A percentile compares a stretch with the other conserved stretches of the same genome.
Conservation (phyloP, 176 grass and related monocot genomes). For the Paspalum vaginatum region DNA sequence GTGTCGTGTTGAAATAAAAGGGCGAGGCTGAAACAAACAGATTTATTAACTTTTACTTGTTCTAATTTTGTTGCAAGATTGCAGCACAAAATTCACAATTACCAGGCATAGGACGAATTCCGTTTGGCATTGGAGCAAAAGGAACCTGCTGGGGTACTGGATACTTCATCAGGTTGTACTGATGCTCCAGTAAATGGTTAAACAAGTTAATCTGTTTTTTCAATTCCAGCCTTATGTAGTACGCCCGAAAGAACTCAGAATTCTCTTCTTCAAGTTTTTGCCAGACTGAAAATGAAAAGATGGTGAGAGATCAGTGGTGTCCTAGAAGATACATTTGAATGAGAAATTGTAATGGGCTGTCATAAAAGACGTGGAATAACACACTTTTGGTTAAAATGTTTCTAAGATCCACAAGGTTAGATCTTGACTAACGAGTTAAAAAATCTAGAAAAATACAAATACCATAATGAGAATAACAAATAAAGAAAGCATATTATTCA, state of each 20-base stretch:
- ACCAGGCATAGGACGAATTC: conserved; percentile 89
- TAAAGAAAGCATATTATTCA: background rate
- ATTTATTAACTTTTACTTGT: conserved; percentile 31
- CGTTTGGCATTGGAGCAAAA: conserved; percentile 77
- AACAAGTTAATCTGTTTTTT: conserved; percentile 95
- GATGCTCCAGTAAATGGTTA: conserved; percentile 89
- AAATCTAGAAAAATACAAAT: background rate
- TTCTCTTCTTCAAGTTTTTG: conserved; percentile 99
- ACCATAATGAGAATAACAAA: background rate
- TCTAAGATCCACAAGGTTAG: background rate
- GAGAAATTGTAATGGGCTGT: background rate
- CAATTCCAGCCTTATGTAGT: conserved; percentile 95
- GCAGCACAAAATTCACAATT: conserved; percentile 20
- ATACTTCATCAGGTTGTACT: conserved; percentile 95
- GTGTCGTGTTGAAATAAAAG: background rate
- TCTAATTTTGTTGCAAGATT: background rate
- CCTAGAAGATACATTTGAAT: conserved; percentile 8
- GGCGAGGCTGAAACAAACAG: background rate
- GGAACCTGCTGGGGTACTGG: conserved; percentile 68
- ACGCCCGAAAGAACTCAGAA: conserved; percentile 90
- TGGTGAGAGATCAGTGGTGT: conserved; percentile 17
- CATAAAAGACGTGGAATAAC: background rate
- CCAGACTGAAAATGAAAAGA: conserved; percentile 78
- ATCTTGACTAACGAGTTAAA: background rate
- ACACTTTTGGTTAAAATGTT: background rate